These are phyloP conservation scores for Aspergillus wentii DNA, from an alignment of 495 filamentous ascomycete genomes.

Conservation along the genomic window DNA sequence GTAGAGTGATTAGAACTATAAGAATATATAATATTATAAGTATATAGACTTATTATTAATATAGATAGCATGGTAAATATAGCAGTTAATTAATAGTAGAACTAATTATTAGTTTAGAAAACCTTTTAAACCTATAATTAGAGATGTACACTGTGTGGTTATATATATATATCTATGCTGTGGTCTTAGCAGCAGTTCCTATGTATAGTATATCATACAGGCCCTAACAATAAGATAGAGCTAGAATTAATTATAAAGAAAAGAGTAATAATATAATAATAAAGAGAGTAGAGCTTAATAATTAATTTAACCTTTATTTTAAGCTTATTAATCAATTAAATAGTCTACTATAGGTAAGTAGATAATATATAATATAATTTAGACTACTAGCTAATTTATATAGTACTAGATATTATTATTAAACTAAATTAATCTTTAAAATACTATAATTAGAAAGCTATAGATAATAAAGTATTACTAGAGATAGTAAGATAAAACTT, in stretches of 20 bases:
- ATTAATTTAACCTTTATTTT: neutral
- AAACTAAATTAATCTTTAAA: no score
- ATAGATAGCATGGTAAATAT: no score
- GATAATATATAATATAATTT: neutral
- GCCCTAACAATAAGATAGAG: neutral
- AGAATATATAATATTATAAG: no score
- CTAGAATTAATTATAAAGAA: neutral
- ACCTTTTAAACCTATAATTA: neutral
- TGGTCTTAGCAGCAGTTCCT: no score
- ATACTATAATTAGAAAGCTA: no score
- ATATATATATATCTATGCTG: no score
- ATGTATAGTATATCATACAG: neutral
- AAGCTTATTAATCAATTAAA: neutral
- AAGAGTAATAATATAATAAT: neutral
- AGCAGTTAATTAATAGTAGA: no score
- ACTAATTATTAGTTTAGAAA: neutral
- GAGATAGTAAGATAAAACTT: no score
- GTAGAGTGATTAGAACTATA: no score
- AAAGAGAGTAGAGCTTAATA: neutral
- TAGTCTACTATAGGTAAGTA: neutral
- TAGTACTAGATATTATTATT: no score
- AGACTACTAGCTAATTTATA: neutral
- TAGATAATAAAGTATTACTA: no score
- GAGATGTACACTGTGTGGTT: neutral
- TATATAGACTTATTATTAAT: no score